These are phyloP conservation scores for Wickerhamomyces mucosus DNA, from an alignment of 805 yeast species.

Conservation along the genomic window DNA sequence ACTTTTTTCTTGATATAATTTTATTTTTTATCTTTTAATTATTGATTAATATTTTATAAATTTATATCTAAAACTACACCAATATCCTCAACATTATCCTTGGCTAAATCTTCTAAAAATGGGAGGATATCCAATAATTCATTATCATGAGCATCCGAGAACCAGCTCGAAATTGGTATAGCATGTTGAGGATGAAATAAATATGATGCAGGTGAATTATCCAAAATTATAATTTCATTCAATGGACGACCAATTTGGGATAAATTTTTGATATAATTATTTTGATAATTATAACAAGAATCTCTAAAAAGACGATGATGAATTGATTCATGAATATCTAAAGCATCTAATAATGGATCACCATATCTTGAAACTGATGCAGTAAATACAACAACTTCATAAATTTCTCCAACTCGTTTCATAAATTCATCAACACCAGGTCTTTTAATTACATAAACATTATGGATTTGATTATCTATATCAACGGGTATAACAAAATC, in stretches of 20 bases:
- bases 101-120: conserved; percentile 75
- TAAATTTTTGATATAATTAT: conserved; percentile 88
- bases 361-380: conserved; percentile 95
- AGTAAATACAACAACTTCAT: conserved; percentile 93
- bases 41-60: conserved; percentile 14
- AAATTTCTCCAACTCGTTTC: conserved; percentile 71
- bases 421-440: conserved; percentile 97
- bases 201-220: conserved; percentile 97
- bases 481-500: conserved; percentile 98
- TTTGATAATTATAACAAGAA: conserved; percentile 87
- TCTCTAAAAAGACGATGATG: conserved; percentile 94
- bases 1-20: no score
- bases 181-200: conserved; percentile 97
- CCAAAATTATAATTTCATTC: conserved; percentile 77
- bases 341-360: conserved; percentile 84
- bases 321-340: conserved; percentile 65
- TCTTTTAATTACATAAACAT: conserved; percentile 91
- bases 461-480: conserved; percentile 85
- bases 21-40: no score
- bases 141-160: conserved; percentile 94
- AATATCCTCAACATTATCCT: conserved; percentile 69
- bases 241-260: conserved; percentile 93
- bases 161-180: conserved; percentile 95
- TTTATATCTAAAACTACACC: conserved; percentile 77
- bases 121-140: conserved; percentile 90